Percentiles rank a stretch among this genome's conserved stretches.
Evolutionary conservation across 768 basidiomycete species (phyloP).

Genomic region (Kwoniella mangroviensis): DNA sequence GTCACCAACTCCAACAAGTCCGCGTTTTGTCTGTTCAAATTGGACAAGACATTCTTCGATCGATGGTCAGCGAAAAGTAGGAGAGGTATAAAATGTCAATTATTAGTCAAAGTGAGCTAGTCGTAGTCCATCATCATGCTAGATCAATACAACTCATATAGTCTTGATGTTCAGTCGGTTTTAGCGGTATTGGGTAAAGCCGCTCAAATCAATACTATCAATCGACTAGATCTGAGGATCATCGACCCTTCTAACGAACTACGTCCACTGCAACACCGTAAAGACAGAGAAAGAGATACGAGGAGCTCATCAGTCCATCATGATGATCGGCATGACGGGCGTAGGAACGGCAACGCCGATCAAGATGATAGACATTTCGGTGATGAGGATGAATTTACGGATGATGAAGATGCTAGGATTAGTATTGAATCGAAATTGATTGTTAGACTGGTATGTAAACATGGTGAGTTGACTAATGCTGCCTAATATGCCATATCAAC

Average conservation of each 20-base stretch:
- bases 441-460: slow-evolving; percentile 55
- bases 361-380: slow-evolving; percentile 20
- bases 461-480: slow-evolving; percentile 42
- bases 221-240: slow-evolving; percentile 47
- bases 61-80: slow-evolving; percentile 39
- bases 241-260: slow-evolving; percentile 33
- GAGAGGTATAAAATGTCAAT: slow-evolving; percentile 49
- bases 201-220: slow-evolving; percentile 40
- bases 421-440: slow-evolving; percentile 40
- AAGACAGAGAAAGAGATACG: neutral
- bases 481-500: no score
- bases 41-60: slow-evolving; percentile 47
- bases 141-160: no score
- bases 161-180: slow-evolving; percentile 37
- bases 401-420: slow-evolving; percentile 29
- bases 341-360: neutral
- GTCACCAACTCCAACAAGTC: slow-evolving; percentile 53
- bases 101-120: slow-evolving; percentile 54
- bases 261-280: slow-evolving; percentile 16
- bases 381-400: slow-evolving; percentile 36
- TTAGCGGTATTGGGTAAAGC: slow-evolving; percentile 51
- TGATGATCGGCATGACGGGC: neutral
- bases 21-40: slow-evolving; percentile 54
- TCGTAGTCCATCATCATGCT: neutral
- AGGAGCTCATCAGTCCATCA: neutral